Base-by-base conservation (phyloP, 164 flowering plant species). In the Stephania cephalantha region DNA sequence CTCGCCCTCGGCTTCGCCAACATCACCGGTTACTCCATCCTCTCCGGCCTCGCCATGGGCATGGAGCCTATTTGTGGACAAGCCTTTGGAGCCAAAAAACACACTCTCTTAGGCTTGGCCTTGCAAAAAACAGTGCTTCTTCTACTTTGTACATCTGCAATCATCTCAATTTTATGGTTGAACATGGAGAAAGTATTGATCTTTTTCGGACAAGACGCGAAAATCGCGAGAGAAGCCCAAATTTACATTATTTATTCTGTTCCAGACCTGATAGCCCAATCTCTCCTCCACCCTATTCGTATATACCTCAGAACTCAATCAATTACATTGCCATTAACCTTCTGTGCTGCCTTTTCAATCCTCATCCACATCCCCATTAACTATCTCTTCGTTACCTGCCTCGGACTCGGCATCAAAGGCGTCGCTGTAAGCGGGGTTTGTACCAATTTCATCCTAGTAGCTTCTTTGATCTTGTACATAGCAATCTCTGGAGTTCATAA, bases 1-100 rank as follows among this genome's bases (percentile, higher is more conserved):
- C 83, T 91, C 0, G 94, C 94, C 1, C 73, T 90, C 10, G 94
- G 94, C 1, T 91, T 91, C 55, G 97, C 94, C 8, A 91, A 91
- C 83, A 91, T 91, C 82, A 91, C 97, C 48, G 97, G 93, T 6
- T 91, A 91, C 81, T 91, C 97, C 6, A 66, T 91, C 52, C 89
- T 91, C 50, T 90, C 94, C 0, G 97, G 97, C 61, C 85, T 91
- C 0, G 88, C 94, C 61, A 85, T 86, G 84, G 97, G 97, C 1
- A 91, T 91, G 97, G 97, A 91, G 76, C 97, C 97, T 76, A 91
- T 91, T 50, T 91, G 97, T 73, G 91, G 91, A 1, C 97, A 91
- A 66, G 93, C 94, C 65, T 90, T 84, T 55, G 97, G 97, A 9
- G 97, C 97, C 70, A 82, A 86, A 48, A 82, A 80, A 69, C 81